Percentiles rank a stretch among this genome's conserved stretches.
phyloP scores from a whole-genome alignment of 371 early-diverging fungal genomes.

The Mortierella sp. region DNA sequence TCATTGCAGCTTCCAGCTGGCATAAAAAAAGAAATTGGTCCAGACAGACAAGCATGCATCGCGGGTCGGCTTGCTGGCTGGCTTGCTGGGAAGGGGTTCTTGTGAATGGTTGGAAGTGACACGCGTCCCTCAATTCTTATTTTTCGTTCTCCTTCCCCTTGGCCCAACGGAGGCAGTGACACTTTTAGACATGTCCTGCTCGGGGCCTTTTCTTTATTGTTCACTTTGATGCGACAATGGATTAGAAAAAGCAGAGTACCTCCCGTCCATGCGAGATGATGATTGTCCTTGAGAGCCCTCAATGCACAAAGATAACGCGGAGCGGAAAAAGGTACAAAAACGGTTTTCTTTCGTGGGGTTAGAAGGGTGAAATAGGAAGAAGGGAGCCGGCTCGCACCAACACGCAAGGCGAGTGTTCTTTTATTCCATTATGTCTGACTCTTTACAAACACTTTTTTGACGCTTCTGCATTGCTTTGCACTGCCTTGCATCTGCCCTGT shows the following conservation, averaged over 20 bases:
- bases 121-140: neutral
- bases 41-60: neutral
- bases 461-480: neutral
- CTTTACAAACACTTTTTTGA: neutral
- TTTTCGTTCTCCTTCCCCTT: neutral
- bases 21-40: no score
- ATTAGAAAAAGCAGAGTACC: neutral
- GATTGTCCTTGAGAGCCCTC: slow-evolving; percentile 6
- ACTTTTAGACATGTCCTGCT: neutral
- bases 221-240: slow-evolving; percentile 8
- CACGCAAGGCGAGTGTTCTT: neutral
- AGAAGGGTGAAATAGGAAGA: neutral
- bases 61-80: neutral
- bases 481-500: neutral
- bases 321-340: neutral
- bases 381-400: neutral
- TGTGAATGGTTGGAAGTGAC: neutral
- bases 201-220: neutral
- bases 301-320: slow-evolving; percentile 8
- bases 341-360: neutral
- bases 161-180: neutral
- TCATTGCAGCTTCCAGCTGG: no score
- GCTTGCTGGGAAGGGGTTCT: neutral
- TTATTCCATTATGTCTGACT: neutral
- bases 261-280: neutral